A percentile compares a stretch with the other conserved stretches of the same genome.
Conservation (phyloP, 2,329 filamentous ascomycete genomes). For the Boeremia exigua region DNA sequence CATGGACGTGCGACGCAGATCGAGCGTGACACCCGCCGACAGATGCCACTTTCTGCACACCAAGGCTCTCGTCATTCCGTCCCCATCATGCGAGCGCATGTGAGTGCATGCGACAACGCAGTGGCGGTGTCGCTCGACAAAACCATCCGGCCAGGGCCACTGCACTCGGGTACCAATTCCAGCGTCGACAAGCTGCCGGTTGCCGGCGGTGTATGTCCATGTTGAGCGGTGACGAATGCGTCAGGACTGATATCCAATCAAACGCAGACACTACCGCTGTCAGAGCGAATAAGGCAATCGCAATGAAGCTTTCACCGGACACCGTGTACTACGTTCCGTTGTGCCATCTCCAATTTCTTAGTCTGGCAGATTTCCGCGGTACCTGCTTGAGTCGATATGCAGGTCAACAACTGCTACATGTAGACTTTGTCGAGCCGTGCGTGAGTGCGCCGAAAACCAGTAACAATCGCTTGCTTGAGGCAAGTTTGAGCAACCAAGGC, state of each 20-base stretch:
- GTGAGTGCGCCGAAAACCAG: slow-evolving; percentile 16
- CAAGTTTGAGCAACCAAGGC: neutral
- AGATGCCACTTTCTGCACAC: neutral
- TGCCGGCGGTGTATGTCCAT: slow-evolving; percentile 24
- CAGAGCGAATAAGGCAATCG: slow-evolving; percentile 16
- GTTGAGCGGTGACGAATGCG: slow-evolving; percentile 25
- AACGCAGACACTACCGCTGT: slow-evolving; percentile 1
- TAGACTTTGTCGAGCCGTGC: slow-evolving; percentile 24
- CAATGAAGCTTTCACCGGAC: slow-evolving; percentile 34
- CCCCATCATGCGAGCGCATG: slow-evolving; percentile 6
- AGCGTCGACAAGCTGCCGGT: neutral
- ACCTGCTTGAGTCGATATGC: slow-evolving; percentile 10
- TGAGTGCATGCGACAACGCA: slow-evolving; percentile 1
- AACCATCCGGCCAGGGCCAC: slow-evolving; percentile 4
- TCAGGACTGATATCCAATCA: slow-evolving; percentile 21
- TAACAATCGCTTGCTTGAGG: slow-evolving; percentile 14
- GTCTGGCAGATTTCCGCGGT: slow-evolving; percentile 16
- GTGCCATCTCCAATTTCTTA: slow-evolving; percentile 21
- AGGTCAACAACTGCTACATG: slow-evolving; percentile 6
- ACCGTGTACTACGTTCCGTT: slow-evolving; percentile 31
- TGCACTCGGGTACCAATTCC: neutral
- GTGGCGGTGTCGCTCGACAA: slow-evolving; percentile 19
- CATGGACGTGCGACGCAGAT: too few species aligned
- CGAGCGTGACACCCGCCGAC: neutral
- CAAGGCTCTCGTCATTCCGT: neutral